Base-by-base conservation (phyloP, 2,329 filamentous ascomycete species). In the Ceratocystiopsis brevicomis region DNA sequence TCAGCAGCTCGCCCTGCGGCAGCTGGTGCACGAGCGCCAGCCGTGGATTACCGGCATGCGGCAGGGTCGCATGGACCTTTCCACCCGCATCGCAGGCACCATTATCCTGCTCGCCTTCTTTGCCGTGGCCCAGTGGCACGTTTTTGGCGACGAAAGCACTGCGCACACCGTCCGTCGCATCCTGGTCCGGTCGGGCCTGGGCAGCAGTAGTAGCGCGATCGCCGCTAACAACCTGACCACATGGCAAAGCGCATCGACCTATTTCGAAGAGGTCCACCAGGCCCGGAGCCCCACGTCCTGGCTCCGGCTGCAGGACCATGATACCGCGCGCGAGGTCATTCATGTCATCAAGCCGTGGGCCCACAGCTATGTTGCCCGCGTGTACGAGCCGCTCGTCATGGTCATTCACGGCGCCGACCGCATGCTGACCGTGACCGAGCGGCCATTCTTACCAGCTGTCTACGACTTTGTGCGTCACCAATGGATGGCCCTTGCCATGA, bases 261-360 rank as follows among this genome's bases (percentile, higher is more conserved):
- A 69, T 3, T 64, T 75, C 2, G 65, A 76, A 12, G 68, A 71
- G 18, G 70, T 86, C 47, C 78, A 87, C 52, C 80, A 84, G 54
- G 80, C 79, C 3, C 68, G 81, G 47, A 81, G 76, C n/a, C 81
- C 79, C 1, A 75, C 70, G 4, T 79, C 81, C 15, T 88, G 82
- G 82, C 64, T 87, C 41, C 70, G 72, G 21, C 66, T 85, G 44
- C 82, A 87, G 56, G 81, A 87, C 51, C 80, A 85, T 51, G 78
- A 83, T 53, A 85, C 81, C 1, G 81, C 81, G 3, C 71, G 71
- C 35, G 82, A 87, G 53, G 70, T 87, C 15, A 83, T 87, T 55
- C 68, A 73, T n/a, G 71, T 81, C 32, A 70, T 86, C 51, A 85
- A 83, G 49, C 81, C 81, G 8, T 64, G 69, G 44, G 71, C 76